These are phyloP conservation scores for Mycena epipterygia DNA, from an alignment of 768 basidiomycete genomes.

Conservation along the genomic window DNA sequence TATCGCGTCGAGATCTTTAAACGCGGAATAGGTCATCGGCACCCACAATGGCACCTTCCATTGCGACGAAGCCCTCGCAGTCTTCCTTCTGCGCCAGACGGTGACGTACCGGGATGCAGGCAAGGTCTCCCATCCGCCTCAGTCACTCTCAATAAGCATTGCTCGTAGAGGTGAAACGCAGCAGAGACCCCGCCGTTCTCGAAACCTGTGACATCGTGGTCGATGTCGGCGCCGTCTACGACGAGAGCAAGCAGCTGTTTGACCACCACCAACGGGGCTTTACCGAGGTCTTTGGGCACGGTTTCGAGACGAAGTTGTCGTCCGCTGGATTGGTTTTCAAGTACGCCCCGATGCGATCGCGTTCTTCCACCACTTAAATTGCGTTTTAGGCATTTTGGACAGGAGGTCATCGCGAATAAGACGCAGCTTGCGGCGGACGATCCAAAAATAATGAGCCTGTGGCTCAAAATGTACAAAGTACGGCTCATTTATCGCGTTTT, in stretches of 20 bases:
- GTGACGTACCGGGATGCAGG: slow-evolving; percentile 82
- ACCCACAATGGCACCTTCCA: slow-evolving; percentile 98
- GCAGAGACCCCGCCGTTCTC: slow-evolving; percentile 77
- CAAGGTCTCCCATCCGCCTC: slow-evolving; percentile 43
- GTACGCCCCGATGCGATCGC: slow-evolving; percentile 57
- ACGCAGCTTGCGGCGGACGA: slow-evolving; percentile 66
- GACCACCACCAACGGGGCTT: slow-evolving; percentile 99
- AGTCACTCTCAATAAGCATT: slow-evolving; percentile 6
- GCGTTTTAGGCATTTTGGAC: slow-evolving; percentile 83
- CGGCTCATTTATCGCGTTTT: slow-evolving; percentile 5
- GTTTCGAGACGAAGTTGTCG: slow-evolving; percentile 89
- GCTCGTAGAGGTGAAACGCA: slow-evolving; percentile 73
- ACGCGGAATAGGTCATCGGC: slow-evolving; percentile 77
- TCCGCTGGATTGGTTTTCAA: slow-evolving; percentile 97
- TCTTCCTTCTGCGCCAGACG: slow-evolving; percentile 88
- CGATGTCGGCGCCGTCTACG: slow-evolving; percentile 95
- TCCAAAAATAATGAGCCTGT: slow-evolving; percentile 78
- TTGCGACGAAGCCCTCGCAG: slow-evolving; percentile 96
- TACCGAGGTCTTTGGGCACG: slow-evolving; percentile 88
- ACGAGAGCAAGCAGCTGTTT: slow-evolving; percentile 81
- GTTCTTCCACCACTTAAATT: background rate
- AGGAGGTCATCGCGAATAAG: slow-evolving; percentile 81
- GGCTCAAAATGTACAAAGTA: slow-evolving; percentile 92
- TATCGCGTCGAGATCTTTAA: slow-evolving; percentile 2
- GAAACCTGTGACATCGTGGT: slow-evolving; percentile 94